Evolutionary conservation across 352 stramenopile species (phyloP), one percentile per base, ranked within the genome.

Genomic region (Phytophthora colocasiae): DNA sequence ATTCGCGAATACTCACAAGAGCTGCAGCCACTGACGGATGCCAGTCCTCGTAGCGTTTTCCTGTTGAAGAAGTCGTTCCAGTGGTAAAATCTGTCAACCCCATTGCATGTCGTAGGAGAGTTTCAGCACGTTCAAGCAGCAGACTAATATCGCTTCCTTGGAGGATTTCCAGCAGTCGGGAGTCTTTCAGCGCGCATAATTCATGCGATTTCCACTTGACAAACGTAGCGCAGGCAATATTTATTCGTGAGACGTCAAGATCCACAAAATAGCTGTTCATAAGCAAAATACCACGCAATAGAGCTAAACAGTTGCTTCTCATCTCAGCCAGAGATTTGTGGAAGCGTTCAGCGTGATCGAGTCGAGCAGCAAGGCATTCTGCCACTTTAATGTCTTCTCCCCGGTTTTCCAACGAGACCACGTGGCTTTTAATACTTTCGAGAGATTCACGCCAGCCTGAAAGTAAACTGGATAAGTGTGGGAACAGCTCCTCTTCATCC

Each of bases 261-360:
- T 85, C 74, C 9, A 88, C 49, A 32, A 91, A 92, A 31, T 79
- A 78, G 31, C 64, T 75, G 61, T 89, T 85, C 52, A 85, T 81
- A n/a, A 87, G 40, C 22, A 81, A 58, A 39, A 91, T 83, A 27
- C 63, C 70, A 6, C 69, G 69, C 11, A 80, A 48, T 0, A 92
- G 54, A 1, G 69, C 45, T 17, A 90, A 19, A 40, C 80, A 88
- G n/a, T 88, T 74, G 14, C 63, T 75, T 3, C 71, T 69, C 27
- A 75, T 69, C 2, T 78, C 58, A 1, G 66, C 72, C 46, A 91
- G 53, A 1, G 65, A 56, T 34, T 90, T 75, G 34, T 87, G 79
- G 6, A 86, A 73, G 4, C 68, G 58, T 17, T 84, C 58, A 2
- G 68, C 75, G 4, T 60, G 66, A 3, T 54, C 44, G 2, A 84